A percentile compares a stretch with the other conserved stretches of the same genome.
Conservation (phyloP, 352 stramenopile genomes). For the Pythium diclinum region DNA sequence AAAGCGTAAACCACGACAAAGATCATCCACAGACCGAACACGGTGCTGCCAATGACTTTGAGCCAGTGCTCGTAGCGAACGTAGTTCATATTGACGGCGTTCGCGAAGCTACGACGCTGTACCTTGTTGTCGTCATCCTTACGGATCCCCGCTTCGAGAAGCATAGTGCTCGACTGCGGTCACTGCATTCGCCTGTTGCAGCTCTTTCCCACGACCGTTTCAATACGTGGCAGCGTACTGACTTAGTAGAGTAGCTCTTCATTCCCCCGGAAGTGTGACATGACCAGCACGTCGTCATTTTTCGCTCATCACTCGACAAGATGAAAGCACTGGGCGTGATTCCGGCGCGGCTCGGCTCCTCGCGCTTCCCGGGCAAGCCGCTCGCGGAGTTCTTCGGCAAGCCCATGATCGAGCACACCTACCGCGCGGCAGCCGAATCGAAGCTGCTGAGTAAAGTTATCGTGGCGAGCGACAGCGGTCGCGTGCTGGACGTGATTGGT, state of each 20-base stretch:
- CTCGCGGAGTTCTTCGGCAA: constrained; percentile 75
- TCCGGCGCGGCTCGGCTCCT: constrained; percentile 64
- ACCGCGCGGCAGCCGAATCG: constrained; percentile 46
- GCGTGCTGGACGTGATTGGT: constrained; percentile 48
- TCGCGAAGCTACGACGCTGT: constrained; percentile 26
- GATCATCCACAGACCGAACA: constrained; percentile 56
- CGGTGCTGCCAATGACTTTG: constrained; percentile 47
- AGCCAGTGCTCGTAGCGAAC: constrained; percentile 61
- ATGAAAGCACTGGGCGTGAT: constrained; percentile 79
- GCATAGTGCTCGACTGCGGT: constrained; percentile 30
- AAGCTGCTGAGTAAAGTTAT: constrained; percentile 66
- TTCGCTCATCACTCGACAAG: constrained; percentile 2
- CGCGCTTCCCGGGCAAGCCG: constrained; percentile 77
- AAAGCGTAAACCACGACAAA: constrained; percentile 57
- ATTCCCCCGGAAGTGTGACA: constrained; percentile 4
- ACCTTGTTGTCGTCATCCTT: constrained; percentile 54
- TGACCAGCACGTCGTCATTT: constrained; percentile 7
- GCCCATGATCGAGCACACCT: constrained; percentile 86
- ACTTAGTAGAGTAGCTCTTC: neutral
- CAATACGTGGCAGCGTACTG: constrained; percentile 8
- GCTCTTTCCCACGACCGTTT: constrained; percentile 6
- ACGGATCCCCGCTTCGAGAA: constrained; percentile 55
- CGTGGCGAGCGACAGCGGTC: constrained; percentile 73
- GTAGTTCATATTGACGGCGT: constrained; percentile 26
- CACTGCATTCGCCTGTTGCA: too few species aligned